Conservation (phyloP, 257 asterid species). For the Thymus quinquecostatus region DNA sequence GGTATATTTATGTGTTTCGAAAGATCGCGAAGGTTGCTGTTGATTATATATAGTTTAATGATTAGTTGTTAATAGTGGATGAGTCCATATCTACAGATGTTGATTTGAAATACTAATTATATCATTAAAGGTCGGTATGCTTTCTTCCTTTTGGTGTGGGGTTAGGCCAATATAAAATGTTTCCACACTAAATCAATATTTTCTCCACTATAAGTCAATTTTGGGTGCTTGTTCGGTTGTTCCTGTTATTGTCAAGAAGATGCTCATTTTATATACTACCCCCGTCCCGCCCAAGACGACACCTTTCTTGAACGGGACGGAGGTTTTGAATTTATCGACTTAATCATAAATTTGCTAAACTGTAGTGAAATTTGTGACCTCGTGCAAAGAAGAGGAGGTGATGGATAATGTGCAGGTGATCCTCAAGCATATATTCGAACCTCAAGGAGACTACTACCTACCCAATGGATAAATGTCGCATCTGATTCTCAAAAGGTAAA, state of each 20-base stretch:
- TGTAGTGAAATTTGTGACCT: conserved; percentile 45
- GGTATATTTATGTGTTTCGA: no score
- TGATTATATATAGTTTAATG: conserved; percentile 15
- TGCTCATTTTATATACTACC: conserved; percentile 1
- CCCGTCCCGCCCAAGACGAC: no score
- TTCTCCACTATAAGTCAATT: conserved; percentile 16
- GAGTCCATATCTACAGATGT: conserved; percentile 17
- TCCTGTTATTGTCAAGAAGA: background rate
- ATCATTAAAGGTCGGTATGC: background rate
- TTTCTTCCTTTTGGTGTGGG: conserved; percentile 16
- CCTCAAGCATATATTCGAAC: conserved; percentile 44
- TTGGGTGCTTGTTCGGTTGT: conserved; percentile 7
- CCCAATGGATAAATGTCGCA: conserved; percentile 15
- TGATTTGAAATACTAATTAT: conserved; percentile 29
- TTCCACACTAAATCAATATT: conserved; percentile 1
- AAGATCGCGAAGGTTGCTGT: background rate
- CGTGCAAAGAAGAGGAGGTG: conserved; percentile 49
- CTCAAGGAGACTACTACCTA: conserved; percentile 25
- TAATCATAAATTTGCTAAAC: background rate
- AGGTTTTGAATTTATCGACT: no score
- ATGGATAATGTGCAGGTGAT: conserved; percentile 39
- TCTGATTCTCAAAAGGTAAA: conserved; percentile 8
- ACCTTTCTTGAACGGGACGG: no score
- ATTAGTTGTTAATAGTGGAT: conserved; percentile 14
- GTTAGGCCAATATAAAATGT: conserved; percentile 9